These are phyloP conservation scores for Ganoderma multipileum DNA, from an alignment of 1,284 basidiomycete genomes.

Conservation along the genomic window DNA sequence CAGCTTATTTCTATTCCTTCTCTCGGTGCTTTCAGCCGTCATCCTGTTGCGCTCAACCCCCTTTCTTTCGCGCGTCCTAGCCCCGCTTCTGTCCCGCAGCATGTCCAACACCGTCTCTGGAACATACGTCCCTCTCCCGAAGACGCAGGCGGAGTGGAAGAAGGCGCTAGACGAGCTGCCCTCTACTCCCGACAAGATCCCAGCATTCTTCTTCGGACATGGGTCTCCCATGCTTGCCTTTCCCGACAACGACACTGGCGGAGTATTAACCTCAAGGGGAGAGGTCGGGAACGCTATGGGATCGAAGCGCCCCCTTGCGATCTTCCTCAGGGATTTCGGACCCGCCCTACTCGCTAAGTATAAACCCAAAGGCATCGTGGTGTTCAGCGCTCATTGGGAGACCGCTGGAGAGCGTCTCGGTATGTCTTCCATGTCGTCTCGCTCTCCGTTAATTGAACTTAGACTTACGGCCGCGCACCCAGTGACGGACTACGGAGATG, in stretches of 20 bases:
- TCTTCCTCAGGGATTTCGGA: slow-evolving; percentile 75
- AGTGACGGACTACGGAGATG: slow-evolving; percentile 78
- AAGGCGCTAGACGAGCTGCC: slow-evolving; percentile 67
- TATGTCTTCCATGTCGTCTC: slow-evolving; percentile 33
- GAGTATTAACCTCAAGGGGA: slow-evolving; percentile 22
- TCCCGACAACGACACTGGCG: slow-evolving; percentile 34
- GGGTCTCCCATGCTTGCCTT: slow-evolving; percentile 65
- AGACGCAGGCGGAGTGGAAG: slow-evolving; percentile 55
- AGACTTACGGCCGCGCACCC: slow-evolving; percentile 10
- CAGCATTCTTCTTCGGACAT: slow-evolving; percentile 80
- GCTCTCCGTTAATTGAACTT: slow-evolving; percentile 19
- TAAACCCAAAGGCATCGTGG: slow-evolving; percentile 75
- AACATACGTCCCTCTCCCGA: slow-evolving; percentile 37
- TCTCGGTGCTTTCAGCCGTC: slow-evolving; percentile 30
- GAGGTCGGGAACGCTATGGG: slow-evolving; percentile 48
- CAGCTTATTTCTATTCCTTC: slow-evolving; percentile 17
- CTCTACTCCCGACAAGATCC: slow-evolving; percentile 64
- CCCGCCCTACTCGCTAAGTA: slow-evolving; percentile 72
- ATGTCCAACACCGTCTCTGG: slow-evolving; percentile 29
- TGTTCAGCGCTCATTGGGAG: slow-evolving; percentile 86
- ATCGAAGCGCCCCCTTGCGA: slow-evolving; percentile 59
- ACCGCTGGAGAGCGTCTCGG: slow-evolving; percentile 61
- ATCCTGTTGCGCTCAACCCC: slow-evolving; percentile 29
- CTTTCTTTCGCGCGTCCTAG: slow-evolving; percentile 24
- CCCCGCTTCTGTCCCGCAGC: slow-evolving; percentile 17